Evolutionary conservation across 2,329 filamentous ascomycete genomes (phyloP).

Genomic region (Thielaviopsis punctulata): DNA sequence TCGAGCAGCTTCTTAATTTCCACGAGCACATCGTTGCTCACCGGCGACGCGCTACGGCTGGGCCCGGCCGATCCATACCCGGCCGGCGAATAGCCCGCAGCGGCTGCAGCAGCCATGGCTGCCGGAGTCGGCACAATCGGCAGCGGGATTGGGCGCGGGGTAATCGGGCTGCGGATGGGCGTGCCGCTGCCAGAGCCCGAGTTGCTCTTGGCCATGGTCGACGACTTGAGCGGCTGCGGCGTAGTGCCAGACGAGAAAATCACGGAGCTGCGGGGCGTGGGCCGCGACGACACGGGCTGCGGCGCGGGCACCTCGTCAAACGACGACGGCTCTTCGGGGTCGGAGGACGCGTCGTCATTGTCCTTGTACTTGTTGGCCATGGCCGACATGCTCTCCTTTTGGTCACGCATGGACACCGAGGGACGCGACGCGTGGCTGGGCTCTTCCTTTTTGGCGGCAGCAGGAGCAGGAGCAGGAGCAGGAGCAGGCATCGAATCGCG

Average conservation of each 20-base stretch:
- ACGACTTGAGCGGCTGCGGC: conserved; percentile 11
- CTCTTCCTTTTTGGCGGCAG: conserved; percentile 15
- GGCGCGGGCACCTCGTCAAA: conserved; percentile 75
- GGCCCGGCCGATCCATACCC: conserved; percentile 15
- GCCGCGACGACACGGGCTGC: conserved; percentile 17
- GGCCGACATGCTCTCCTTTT: conserved; percentile 70
- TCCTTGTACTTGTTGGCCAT: conserved; percentile 81
- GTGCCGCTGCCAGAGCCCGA: conserved; percentile 10
- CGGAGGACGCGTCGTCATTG: conserved; percentile 38
- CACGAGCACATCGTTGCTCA: conserved; percentile 46
- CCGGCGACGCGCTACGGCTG: conserved; percentile 9
- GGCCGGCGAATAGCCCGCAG: conserved; percentile 1
- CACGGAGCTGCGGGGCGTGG: conserved; percentile 9
- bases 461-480: conserved; percentile 23
- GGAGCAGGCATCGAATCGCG: conserved; percentile 15
- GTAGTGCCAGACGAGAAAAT: conserved; percentile 11
- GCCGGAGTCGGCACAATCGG: conserved; percentile 18
- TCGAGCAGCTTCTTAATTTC: conserved; percentile 70
- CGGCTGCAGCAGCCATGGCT: conserved; percentile 17
- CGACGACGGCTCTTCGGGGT: conserved; percentile 52
- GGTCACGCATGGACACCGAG: conserved; percentile 50
- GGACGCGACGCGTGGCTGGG: conserved; percentile 16
- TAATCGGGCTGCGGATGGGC: conserved; percentile 18
- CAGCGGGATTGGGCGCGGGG: conserved; percentile 17
- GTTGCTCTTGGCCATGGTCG: conserved; percentile 14